Evolutionary conservation across 2,329 filamentous ascomycete species (phyloP).

Genomic region (Fusarium pseudonygamai): DNA sequence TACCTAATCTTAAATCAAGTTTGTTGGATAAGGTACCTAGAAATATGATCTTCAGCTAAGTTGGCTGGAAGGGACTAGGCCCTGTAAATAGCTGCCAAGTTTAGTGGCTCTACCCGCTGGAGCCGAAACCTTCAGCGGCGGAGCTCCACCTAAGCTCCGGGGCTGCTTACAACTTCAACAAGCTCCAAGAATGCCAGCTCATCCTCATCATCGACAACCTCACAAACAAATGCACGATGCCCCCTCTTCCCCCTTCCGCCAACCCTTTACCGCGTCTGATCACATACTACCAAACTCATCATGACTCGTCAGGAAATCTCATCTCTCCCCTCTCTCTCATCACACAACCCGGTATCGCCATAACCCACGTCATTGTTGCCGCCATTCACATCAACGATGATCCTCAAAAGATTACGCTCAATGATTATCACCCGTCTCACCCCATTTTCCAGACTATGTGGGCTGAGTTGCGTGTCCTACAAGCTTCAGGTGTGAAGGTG

Average conservation of each 20-base stretch:
- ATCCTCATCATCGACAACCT: constrained; percentile 3
- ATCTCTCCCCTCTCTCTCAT: constrained; percentile 65
- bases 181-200: not conserved
- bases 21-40: not conserved
- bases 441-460: constrained; percentile 77
- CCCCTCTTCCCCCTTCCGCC: constrained; percentile 43
- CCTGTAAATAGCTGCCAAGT: not conserved
- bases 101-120: constrained; percentile 23
- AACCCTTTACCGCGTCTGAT: constrained; percentile 58
- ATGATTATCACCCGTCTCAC: constrained; percentile 78
- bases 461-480: constrained; percentile 78
- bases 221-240: constrained; percentile 37
- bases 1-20: not conserved
- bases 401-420: constrained; percentile 76
- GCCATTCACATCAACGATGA: constrained; percentile 83
- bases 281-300: constrained; percentile 65
- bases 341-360: constrained; percentile 56
- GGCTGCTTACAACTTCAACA: not conserved
- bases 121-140: not conserved
- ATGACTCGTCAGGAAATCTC: constrained; percentile 54
- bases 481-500: constrained; percentile 79
- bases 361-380: constrained; percentile 86
- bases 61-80: not conserved
- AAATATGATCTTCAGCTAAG: not conserved
- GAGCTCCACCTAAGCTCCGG: constrained; percentile 17